phyloP scores from a whole-genome alignment of 2,329 filamentous ascomycete genomes.

The Phialocephala subalpina region DNA sequence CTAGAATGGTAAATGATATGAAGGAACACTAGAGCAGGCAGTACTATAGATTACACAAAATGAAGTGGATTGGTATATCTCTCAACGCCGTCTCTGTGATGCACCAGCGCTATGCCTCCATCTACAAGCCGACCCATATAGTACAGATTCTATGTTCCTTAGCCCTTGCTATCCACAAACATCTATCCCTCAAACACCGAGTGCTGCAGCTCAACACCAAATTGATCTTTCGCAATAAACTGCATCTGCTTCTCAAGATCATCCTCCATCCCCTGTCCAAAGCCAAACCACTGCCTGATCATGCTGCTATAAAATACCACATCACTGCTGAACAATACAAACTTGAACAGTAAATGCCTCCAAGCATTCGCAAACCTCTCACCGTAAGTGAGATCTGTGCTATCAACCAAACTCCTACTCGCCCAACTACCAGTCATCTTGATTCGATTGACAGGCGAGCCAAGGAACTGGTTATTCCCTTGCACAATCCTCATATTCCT shows the following conservation, averaged over 20 bases:
- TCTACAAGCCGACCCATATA: conserved; percentile 3
- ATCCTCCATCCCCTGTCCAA: conserved; percentile 90
- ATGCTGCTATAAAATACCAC: conserved; percentile 84
- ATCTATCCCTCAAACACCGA: conserved; percentile 82
- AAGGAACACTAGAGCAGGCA: background rate
- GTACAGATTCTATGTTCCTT: background rate
- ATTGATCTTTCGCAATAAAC: conserved; percentile 81
- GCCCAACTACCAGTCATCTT: conserved; percentile 96
- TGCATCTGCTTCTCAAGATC: conserved; percentile 90
- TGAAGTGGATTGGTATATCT: conserved; percentile 11
- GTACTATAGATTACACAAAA: background rate
- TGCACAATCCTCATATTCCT: conserved; percentile 78
- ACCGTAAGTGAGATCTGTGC: conserved; percentile 66
- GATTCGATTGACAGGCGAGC: conserved; percentile 81
- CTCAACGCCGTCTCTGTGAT: conserved; percentile 10
- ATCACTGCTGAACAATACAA: conserved; percentile 79
- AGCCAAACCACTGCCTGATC: conserved; percentile 77
- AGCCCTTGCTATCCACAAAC: background rate
- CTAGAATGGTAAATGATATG: too few relatives aligned
- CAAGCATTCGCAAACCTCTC: conserved; percentile 75
- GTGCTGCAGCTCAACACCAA: conserved; percentile 90
- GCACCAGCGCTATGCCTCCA: conserved; percentile 17
- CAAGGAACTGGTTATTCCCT: conserved; percentile 76
- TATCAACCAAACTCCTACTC: conserved; percentile 81
- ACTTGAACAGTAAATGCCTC: conserved; percentile 81